Evolutionary conservation across 2,329 filamentous ascomycete genomes (phyloP).

Genomic region (Aspergillus fructus): DNA sequence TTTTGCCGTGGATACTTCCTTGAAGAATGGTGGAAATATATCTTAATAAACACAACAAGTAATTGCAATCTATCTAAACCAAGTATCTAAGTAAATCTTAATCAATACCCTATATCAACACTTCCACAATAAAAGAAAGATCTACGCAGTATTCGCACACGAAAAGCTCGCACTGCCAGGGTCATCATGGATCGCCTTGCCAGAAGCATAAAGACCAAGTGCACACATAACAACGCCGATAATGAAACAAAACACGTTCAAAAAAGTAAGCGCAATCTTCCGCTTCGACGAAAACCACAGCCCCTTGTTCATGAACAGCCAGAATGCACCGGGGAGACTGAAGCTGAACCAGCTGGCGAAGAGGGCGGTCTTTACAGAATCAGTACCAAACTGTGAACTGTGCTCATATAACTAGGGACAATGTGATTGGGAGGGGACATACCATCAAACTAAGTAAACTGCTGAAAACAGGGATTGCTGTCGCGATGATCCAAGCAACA

Average conservation of each 20-base stretch:
- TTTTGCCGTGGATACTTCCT: too few relatives aligned
- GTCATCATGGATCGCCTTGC: constrained; percentile 34
- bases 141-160: constrained; percentile 27
- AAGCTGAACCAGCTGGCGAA: constrained; percentile 68
- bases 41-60: too few relatives aligned
- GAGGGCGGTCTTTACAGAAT: constrained; percentile 44
- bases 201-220: constrained; percentile 35
- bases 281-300: constrained; percentile 28
- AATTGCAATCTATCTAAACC: too few relatives aligned
- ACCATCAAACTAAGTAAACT: constrained; percentile 63
- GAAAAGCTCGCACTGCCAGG: constrained; percentile 32
- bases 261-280: constrained; percentile 28
- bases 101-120: too few relatives aligned
- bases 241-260: constrained; percentile 26
- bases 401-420: too few relatives aligned
- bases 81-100: too few relatives aligned
- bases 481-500: constrained; percentile 65
- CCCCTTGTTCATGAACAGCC: constrained; percentile 37
- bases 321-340: constrained; percentile 36
- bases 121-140: too few relatives aligned
- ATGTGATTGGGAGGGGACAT: constrained; percentile 3
- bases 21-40: too few relatives aligned
- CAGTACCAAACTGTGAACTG: neutral
- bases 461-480: constrained; percentile 69
- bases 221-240: constrained; percentile 28